Conservation (phyloP, 768 basidiomycete species). For the Gloeostereum incarnatum region DNA sequence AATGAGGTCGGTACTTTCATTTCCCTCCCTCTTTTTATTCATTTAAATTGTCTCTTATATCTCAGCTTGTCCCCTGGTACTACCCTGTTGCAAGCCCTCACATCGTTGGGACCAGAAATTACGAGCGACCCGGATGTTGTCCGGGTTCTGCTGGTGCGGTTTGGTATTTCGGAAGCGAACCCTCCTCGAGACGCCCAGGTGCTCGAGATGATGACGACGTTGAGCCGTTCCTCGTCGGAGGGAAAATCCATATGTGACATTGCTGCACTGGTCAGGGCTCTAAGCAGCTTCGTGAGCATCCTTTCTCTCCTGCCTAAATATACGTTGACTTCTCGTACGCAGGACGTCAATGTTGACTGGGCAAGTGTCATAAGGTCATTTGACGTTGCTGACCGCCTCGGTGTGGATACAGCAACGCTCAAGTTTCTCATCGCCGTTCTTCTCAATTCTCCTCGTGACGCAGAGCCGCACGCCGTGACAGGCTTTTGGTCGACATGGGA, state of each 20-base stretch:
- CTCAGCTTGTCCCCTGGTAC: constrained; percentile 56
- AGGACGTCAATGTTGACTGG: constrained; percentile 73
- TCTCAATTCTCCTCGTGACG: constrained; percentile 69
- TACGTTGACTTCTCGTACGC: constrained; percentile 7
- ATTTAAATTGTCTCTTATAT: constrained; percentile 9
- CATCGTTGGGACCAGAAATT: constrained; percentile 73
- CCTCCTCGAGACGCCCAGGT: constrained; percentile 68
- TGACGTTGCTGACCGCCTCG: constrained; percentile 75
- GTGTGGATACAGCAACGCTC: constrained; percentile 82
- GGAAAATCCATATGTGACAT: constrained; percentile 69
- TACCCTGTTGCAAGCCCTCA: constrained; percentile 65
- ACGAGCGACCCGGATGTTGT: constrained; percentile 67
- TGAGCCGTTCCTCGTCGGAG: constrained; percentile 65
- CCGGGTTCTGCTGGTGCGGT: constrained; percentile 60
- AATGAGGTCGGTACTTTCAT: constrained; percentile 43
- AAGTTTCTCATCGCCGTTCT: constrained; percentile 87
- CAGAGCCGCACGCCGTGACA: constrained; percentile 68
- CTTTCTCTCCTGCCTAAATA: constrained; percentile 2
- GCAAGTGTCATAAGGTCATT: constrained; percentile 76
- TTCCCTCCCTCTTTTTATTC: constrained; percentile 8
- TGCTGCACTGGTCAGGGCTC: constrained; percentile 59
- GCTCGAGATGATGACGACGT: constrained; percentile 57
- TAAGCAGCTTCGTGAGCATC: constrained; percentile 63
- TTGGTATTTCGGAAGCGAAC: constrained; percentile 62
- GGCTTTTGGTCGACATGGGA: constrained; percentile 86